A percentile compares a stretch with the other conserved stretches of the same genome.
Conservation (phyloP, 2,329 filamentous ascomycete genomes). For the Alternaria dauci region DNA sequence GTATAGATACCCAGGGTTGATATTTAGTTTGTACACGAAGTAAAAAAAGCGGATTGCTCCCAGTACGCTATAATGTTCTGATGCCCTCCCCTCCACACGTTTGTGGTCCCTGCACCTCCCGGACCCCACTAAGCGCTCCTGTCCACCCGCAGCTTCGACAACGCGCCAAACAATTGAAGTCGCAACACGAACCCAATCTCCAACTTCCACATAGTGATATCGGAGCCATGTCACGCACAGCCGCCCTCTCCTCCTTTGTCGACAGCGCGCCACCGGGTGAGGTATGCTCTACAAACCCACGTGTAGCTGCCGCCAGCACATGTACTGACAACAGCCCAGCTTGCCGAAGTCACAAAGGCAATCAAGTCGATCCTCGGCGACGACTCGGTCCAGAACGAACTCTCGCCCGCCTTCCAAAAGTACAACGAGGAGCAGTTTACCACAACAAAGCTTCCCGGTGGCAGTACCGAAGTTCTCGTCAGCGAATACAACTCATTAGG, state of each 20-base stretch:
- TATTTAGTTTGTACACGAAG: neutral
- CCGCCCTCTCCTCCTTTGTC: conserved; percentile 76
- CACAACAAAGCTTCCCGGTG: conserved; percentile 87
- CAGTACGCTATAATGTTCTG: neutral
- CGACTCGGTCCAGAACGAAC: conserved; percentile 72
- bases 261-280: conserved; percentile 95
- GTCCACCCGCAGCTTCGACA: conserved; percentile 30
- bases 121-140: conserved; percentile 34
- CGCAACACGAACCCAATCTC: conserved; percentile 1
- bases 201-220: neutral
- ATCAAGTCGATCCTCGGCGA: conserved; percentile 85
- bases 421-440: conserved; percentile 97
- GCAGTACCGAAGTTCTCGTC: conserved; percentile 80
- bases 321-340: conserved; percentile 60
- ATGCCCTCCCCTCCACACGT: neutral
- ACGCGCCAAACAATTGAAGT: conserved; percentile 19
- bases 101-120: conserved; percentile 25
- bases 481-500: conserved; percentile 86
- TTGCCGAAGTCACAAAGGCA: conserved; percentile 88
- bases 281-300: conserved; percentile 63
- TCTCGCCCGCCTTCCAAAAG: conserved; percentile 84
- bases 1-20: conserved; percentile 24
- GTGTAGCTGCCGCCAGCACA: neutral
- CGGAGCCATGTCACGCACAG: conserved; percentile 47
- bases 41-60: neutral